phyloP scores from a whole-genome alignment of 129 eudicot genomes.

The Helianthus tuberosus region DNA sequence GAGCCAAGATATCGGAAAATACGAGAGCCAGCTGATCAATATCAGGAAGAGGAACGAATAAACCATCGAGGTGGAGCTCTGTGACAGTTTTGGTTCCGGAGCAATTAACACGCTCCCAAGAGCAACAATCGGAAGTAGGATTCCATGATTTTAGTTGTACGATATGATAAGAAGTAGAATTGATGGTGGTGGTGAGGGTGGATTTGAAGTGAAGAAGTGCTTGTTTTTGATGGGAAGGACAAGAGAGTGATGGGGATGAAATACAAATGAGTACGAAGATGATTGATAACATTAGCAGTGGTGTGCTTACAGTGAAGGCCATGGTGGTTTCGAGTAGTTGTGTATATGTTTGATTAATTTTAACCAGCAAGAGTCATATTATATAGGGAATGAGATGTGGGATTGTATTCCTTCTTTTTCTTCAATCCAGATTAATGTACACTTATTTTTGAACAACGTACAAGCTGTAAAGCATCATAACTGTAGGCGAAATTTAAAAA shows the following conservation, averaged over 20 bases:
- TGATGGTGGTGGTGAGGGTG: conserved; percentile 29
- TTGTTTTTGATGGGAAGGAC: conserved; percentile 30
- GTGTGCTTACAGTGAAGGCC: too few relatives aligned
- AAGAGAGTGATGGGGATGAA: conserved; percentile 22
- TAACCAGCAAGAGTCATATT: too few relatives aligned
- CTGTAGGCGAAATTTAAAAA: too few relatives aligned
- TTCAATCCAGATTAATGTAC: background rate
- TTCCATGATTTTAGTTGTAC: conserved; percentile 46
- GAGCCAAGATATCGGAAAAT: conserved; percentile 33
- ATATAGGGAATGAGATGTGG: background rate
- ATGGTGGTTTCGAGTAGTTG: too few relatives aligned
- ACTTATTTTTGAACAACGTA: background rate
- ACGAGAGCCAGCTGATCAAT: too few relatives aligned
- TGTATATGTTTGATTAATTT: too few relatives aligned
- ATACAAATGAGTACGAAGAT: conserved; percentile 21
- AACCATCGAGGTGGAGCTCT: conserved; percentile 29
- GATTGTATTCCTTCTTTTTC: background rate
- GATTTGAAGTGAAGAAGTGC: conserved; percentile 34
- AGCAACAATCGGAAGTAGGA: conserved; percentile 46
- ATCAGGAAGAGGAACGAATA: conserved; percentile 18
- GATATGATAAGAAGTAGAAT: conserved; percentile 25
- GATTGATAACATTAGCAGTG: background rate
- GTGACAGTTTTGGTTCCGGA: conserved; percentile 9
- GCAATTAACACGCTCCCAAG: conserved; percentile 52
- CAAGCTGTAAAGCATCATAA: background rate